Conservation (phyloP, 176 grass and related monocot genomes). For the Eremochloa ophiuroides region DNA sequence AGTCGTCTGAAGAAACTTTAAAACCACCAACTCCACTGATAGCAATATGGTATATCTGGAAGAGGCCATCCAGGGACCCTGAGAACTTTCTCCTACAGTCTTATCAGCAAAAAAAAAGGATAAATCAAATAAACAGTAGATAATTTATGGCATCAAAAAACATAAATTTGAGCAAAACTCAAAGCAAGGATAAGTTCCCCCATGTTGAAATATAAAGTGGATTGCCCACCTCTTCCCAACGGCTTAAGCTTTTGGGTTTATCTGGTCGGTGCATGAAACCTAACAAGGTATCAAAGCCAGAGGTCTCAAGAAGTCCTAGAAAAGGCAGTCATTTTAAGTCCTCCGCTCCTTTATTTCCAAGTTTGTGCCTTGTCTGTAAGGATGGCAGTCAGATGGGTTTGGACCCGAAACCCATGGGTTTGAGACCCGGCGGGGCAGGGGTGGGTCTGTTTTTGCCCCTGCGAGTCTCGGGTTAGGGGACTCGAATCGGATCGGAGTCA, state of each 20-base stretch:
- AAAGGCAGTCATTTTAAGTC: background rate
- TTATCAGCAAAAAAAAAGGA: conserved; percentile 36
- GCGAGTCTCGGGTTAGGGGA: too few relatives aligned
- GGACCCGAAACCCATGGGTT: too few relatives aligned
- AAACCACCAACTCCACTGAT: conserved; percentile 94
- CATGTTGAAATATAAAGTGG: background rate
- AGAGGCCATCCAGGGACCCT: conserved; percentile 86
- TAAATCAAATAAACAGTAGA: conserved; percentile 9
- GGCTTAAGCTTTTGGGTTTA: background rate
- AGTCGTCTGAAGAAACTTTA: conserved; percentile 98
- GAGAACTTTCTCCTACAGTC: conserved; percentile 86
- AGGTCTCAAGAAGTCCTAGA: background rate
- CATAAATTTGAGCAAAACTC: background rate
- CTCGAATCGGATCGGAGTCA: too few relatives aligned
- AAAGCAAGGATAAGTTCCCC: background rate
- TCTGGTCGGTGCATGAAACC: background rate
- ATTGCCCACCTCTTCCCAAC: background rate
- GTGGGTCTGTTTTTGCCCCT: too few relatives aligned
- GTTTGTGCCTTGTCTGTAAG: background rate
- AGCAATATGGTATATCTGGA: conserved; percentile 94
- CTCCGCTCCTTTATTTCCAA: background rate
- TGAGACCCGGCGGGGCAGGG: too few relatives aligned
- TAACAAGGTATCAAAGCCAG: background rate
- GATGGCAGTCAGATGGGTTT: too few relatives aligned
- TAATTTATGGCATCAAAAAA: background rate